Evolutionary conservation across 306 rosid species (phyloP).

Genomic region (Canavalia ensiformis): DNA sequence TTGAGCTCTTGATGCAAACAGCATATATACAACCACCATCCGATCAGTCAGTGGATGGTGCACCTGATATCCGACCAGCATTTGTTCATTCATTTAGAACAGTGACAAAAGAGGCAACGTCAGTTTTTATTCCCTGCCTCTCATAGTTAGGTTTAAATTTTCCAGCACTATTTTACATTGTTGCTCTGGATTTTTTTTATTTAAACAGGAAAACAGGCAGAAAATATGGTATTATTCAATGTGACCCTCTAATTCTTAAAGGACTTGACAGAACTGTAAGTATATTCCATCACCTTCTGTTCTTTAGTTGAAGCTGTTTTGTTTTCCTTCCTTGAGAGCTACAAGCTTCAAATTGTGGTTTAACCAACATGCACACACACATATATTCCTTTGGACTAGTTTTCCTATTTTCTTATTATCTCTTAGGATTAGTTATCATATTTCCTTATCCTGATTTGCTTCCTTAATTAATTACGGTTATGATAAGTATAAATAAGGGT

Average conservation of each 20-base stretch:
- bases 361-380: too few relatives aligned
- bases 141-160: slow-evolving; percentile 30
- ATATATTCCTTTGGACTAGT: too few relatives aligned
- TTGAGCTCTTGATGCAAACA: slow-evolving; percentile 83
- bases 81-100: slow-evolving; percentile 75
- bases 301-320: slow-evolving; percentile 3
- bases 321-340: too few relatives aligned
- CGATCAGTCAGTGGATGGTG: slow-evolving; percentile 67
- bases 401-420: too few relatives aligned
- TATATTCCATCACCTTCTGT: slow-evolving; percentile 44
- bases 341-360: too few relatives aligned
- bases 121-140: slow-evolving; percentile 51
- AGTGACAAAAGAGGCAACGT: slow-evolving; percentile 58
- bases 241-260: slow-evolving; percentile 82
- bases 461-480: too few relatives aligned
- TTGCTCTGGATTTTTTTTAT: slow-evolving; percentile 34
- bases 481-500: too few relatives aligned
- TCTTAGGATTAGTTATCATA: too few relatives aligned
- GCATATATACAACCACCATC: slow-evolving; percentile 91
- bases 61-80: slow-evolving; percentile 90
- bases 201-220: slow-evolving; percentile 62
- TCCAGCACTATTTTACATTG: slow-evolving; percentile 36
- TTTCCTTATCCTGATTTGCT: too few relatives aligned
- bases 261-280: slow-evolving; percentile 89
- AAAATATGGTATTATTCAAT: slow-evolving; percentile 80